Evolutionary conservation across 164 flowering plant genomes (phyloP), one percentile per base, ranked within the genome.

Genomic region (Aristolochia contorta): DNA sequence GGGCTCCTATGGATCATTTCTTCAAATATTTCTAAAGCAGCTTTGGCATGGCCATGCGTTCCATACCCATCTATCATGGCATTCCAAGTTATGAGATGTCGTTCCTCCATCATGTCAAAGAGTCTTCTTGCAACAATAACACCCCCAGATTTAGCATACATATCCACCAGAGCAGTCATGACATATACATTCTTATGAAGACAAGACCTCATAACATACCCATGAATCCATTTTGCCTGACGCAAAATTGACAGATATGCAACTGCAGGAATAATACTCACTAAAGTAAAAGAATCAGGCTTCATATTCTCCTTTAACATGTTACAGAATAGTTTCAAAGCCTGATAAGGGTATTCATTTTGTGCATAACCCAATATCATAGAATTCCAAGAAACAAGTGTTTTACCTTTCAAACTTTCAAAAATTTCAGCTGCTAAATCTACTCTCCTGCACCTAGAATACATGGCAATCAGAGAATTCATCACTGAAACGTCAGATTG

Each of bases 401-500:
- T 37, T 37, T 37, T 37, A 7, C 10, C 10, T 37, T 37, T 37
- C 43, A 37, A 37, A 37, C 10, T 37, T 37, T 64, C 24, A 62
- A 90, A 87, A 51, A 90, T 62, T 23, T 68, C 65, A 24, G 75
- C 75, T 25, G 89, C 93, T 43, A 70, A 30, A 57, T 85, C 86
- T 48, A 79, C 81, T 57, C 71, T 76, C 74, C 78, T 83, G 65
- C 95, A 86, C 71, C 83, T 87, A 69, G 84, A 85, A 65, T 90
- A 85, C 97, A 90, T 90, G 48, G 97, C 82, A 64, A 87, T 85
- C 70, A 90, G 65, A 47, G 95, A 90, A 65, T 87, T 90, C 65
- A 63, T 72, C 20, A 87, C 83, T 0, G 89, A 75, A 68, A 79
- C 78, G 77, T 80, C 77, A 37, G 76, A 73, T 0, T 53, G 72